Evolutionary conservation across 139 green algal genomes (phyloP).

Genomic region (Prasinococcaceae sp.): DNA sequence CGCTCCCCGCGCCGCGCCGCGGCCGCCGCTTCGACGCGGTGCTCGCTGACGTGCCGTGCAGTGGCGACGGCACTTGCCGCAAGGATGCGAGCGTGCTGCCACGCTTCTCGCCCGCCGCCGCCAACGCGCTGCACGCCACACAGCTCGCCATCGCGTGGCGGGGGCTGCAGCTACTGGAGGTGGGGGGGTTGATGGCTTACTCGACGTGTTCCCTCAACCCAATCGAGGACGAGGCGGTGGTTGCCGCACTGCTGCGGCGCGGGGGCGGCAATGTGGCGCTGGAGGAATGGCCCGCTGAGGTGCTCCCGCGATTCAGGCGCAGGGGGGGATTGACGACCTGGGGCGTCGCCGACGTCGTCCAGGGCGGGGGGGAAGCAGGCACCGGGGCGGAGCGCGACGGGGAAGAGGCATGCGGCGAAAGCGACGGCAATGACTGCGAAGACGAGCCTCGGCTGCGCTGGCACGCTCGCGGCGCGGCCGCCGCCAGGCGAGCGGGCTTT

Average conservation of each 20-base stretch:
- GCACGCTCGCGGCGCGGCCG: slow-evolving; percentile 7
- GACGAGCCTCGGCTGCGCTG: slow-evolving; percentile 35
- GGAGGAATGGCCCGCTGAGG: too few relatives aligned
- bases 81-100: slow-evolving; percentile 95
- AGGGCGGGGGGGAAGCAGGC: too few relatives aligned
- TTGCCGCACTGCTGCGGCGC: slow-evolving; percentile 68
- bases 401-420: too few relatives aligned
- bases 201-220: slow-evolving; percentile 97
- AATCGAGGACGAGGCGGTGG: slow-evolving; percentile 95
- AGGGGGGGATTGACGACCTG: slow-evolving; percentile 45
- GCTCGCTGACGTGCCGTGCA: slow-evolving; percentile 93
- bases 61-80: slow-evolving; percentile 87
- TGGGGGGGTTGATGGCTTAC: slow-evolving; percentile 91
- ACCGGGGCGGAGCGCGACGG: too few relatives aligned
- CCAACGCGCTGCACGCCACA: slow-evolving; percentile 78
- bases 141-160: slow-evolving; percentile 80
- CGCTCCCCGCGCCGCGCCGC: slow-evolving; percentile 81
- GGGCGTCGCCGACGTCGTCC: slow-evolving; percentile 54
- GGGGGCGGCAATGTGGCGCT: slow-evolving; percentile 39
- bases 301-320: too few relatives aligned
- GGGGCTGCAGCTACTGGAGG: slow-evolving; percentile 23
- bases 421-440: slow-evolving; percentile 55
- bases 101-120: slow-evolving; percentile 43
- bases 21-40: slow-evolving; percentile 70
- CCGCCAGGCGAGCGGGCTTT: too few relatives aligned